phyloP scores from a whole-genome alignment of 305 asterid genomes.

The Solanum chacoense region DNA sequence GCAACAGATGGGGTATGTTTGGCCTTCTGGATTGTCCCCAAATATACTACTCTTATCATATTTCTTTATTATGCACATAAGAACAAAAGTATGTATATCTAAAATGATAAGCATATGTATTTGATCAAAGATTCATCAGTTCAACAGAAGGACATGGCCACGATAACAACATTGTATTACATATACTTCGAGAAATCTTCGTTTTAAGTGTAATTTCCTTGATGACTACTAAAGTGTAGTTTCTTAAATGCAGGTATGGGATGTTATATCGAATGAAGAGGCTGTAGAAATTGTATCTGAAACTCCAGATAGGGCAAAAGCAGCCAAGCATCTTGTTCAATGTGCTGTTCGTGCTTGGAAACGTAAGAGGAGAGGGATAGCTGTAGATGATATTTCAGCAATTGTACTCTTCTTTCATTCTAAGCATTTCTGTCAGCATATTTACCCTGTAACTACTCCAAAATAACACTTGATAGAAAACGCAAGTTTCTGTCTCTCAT shows the following conservation, averaged over 20 bases:
- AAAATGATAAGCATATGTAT: not conserved
- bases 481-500: not conserved
- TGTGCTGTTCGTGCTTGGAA: conserved; percentile 69
- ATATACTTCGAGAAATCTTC: not conserved
- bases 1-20: conserved; percentile 92
- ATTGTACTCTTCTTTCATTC: conserved; percentile 65
- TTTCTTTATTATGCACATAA: not conserved
- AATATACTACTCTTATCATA: not conserved
- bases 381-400: conserved; percentile 96
- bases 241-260: conserved; percentile 66
- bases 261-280: conserved; percentile 84
- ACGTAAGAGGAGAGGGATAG: conserved; percentile 68
- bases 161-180: not conserved
- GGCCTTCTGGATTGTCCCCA: not conserved
- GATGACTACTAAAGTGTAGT: not conserved
- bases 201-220: not conserved
- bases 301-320: conserved; percentile 37
- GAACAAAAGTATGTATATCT: not conserved
- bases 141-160: not conserved
- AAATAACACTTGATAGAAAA: not conserved
- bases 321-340: conserved; percentile 65
- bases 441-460: not conserved
- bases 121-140: not conserved
- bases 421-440: conserved; percentile 30
- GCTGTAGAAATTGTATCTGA: conserved; percentile 64